A percentile compares a stretch with the other conserved stretches of the same genome.
Evolutionary conservation across 2,329 filamentous ascomycete species (phyloP).

Genomic region (Zarea fungicola): DNA sequence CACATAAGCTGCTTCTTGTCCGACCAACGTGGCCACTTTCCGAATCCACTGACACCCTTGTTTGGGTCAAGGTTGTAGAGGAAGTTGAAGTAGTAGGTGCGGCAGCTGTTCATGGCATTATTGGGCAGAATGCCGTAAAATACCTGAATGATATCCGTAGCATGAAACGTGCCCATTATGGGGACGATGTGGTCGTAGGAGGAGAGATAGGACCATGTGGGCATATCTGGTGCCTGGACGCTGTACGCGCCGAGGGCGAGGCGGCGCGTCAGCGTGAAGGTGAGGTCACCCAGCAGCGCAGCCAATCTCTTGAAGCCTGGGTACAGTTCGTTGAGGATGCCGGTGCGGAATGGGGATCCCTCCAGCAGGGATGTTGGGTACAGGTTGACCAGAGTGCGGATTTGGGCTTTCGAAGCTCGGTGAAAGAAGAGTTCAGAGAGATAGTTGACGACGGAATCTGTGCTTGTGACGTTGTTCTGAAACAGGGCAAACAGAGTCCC

Average conservation of each 20-base stretch:
- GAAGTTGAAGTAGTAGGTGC: slow-evolving; percentile 70
- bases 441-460: not conserved
- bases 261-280: slow-evolving; percentile 68
- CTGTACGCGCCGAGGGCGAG: slow-evolving; percentile 54
- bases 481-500: not conserved
- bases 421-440: not conserved
- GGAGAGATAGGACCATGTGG: slow-evolving; percentile 69
- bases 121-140: slow-evolving; percentile 62
- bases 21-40: slow-evolving; percentile 32
- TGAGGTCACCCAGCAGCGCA: slow-evolving; percentile 68
- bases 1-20: slow-evolving; percentile 44
- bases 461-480: not conserved
- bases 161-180: slow-evolving; percentile 26
- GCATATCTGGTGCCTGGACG: slow-evolving; percentile 48
- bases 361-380: not conserved
- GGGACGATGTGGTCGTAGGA: slow-evolving; percentile 73
- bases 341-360: not conserved
- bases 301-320: slow-evolving; percentile 68
- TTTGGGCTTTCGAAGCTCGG: not conserved
- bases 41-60: slow-evolving; percentile 34
- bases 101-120: slow-evolving; percentile 54
- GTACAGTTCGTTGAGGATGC: not conserved
- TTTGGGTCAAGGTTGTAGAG: slow-evolving; percentile 68
- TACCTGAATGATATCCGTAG: slow-evolving; percentile 60
- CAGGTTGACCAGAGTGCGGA: not conserved